Conservation (phyloP, 257 asterid species). For the Solanum clarkiae region DNA sequence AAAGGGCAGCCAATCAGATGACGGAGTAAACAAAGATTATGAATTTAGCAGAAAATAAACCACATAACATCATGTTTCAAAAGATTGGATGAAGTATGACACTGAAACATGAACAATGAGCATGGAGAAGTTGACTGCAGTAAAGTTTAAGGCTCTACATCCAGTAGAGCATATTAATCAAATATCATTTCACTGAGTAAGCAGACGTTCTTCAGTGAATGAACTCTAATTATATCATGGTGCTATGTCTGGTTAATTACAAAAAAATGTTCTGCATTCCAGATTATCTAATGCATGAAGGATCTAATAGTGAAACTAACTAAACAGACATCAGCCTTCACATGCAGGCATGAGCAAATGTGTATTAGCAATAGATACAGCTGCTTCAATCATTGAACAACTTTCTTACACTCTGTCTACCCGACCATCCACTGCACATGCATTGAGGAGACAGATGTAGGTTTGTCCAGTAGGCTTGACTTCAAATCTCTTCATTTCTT, state of each 20-base stretch:
- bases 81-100: not conserved
- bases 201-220: not conserved
- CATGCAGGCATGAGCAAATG: not conserved
- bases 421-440: slow-evolving; percentile 81
- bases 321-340: not conserved
- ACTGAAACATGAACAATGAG: not conserved
- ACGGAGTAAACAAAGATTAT: not conserved
- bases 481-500: slow-evolving; percentile 80
- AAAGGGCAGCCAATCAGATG: not conserved
- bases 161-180: not conserved
- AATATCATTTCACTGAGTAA: not conserved
- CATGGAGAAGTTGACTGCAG: not conserved
- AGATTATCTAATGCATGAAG: not conserved
- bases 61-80: not conserved
- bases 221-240: not conserved
- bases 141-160: not conserved
- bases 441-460: slow-evolving; percentile 80
- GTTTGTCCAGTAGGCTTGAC: slow-evolving; percentile 94
- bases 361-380: not conserved
- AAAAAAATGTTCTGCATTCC: not conserved
- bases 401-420: slow-evolving; percentile 82
- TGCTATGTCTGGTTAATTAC: not conserved
- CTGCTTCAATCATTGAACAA: not conserved
- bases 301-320: not conserved
- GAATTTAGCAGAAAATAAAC: not conserved